Percentiles rank a stretch among this genome's conserved stretches.
Conservation (phyloP, 202 grass and related monocot genomes). For the Sporobolus alterniflorus region DNA sequence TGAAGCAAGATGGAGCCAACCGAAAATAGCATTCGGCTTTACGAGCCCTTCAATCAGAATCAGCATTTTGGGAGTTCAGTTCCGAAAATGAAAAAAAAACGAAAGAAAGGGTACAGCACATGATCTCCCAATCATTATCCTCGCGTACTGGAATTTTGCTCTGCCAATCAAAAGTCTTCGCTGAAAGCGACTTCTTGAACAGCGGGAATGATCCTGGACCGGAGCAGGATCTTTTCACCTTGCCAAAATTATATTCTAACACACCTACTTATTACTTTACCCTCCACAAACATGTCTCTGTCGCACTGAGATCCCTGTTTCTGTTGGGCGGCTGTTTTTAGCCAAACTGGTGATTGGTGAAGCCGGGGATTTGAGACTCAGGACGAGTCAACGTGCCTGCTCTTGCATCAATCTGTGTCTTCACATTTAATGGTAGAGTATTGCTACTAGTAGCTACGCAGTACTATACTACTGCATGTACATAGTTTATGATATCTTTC, state of each 20-base stretch:
- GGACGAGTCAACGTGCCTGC: neutral
- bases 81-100: neutral
- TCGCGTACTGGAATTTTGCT: slow-evolving; percentile 30
- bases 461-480: neutral
- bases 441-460: neutral
- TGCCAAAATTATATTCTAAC: neutral
- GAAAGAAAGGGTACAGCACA: neutral
- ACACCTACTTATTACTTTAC: neutral
- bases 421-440: neutral
- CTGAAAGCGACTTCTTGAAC: slow-evolving; percentile 40
- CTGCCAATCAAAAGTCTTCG: neutral
- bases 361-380: neutral
- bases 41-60: slow-evolving; percentile 1
- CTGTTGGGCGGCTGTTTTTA: neutral
- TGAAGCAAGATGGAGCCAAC: neutral
- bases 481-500: neutral
- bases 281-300: neutral
- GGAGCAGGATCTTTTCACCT: neutral
- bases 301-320: neutral
- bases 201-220: neutral
- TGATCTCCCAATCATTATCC: slow-evolving; percentile 48
- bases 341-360: neutral
- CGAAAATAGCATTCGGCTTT: neutral
- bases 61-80: neutral
- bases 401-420: neutral